phyloP scores from a whole-genome alignment of 192 early-diverging fungal species.

The Cetraspora pellucida region DNA sequence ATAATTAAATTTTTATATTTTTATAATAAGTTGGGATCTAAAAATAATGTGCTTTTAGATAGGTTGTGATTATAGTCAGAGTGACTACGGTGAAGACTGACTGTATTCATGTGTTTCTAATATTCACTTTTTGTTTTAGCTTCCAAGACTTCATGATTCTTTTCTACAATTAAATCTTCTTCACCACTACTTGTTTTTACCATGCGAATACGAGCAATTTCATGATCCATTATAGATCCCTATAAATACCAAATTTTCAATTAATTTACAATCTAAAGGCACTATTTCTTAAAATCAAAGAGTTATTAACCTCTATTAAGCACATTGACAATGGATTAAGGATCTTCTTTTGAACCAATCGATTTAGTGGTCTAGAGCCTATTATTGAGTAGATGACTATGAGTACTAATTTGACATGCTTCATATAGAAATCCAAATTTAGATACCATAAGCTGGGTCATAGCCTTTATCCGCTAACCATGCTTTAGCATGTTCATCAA shows the following conservation, averaged over 20 bases:
- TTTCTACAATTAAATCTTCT: conserved; percentile 22
- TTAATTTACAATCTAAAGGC: not conserved
- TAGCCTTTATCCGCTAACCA: conserved; percentile 81
- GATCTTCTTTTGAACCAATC: conserved; percentile 79
- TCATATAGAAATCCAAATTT: conserved; percentile 51
- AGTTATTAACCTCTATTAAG: conserved; percentile 19
- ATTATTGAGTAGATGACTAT: not conserved
- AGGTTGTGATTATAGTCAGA: too few relatives aligned
- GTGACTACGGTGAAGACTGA: too few relatives aligned
- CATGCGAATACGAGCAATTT: not conserved
- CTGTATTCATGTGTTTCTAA: too few relatives aligned
- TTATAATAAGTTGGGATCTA: too few relatives aligned
- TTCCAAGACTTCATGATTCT: not conserved
- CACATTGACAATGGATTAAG: conserved; percentile 47
- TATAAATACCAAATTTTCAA: not conserved
- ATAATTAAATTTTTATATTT: too few relatives aligned
- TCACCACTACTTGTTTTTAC: not conserved
- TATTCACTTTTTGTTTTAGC: too few relatives aligned
- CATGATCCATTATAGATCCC: conserved; percentile 22
- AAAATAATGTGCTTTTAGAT: too few relatives aligned
- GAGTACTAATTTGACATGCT: not conserved
- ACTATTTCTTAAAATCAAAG: not conserved
- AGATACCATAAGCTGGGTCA: conserved; percentile 88
- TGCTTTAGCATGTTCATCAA: conserved; percentile 73
- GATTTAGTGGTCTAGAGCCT: conserved; percentile 86